A percentile compares a stretch with the other conserved stretches of the same genome.
Evolutionary conservation across 2,329 filamentous ascomycete species (phyloP).

Genomic region (Lanzia echinophila): DNA sequence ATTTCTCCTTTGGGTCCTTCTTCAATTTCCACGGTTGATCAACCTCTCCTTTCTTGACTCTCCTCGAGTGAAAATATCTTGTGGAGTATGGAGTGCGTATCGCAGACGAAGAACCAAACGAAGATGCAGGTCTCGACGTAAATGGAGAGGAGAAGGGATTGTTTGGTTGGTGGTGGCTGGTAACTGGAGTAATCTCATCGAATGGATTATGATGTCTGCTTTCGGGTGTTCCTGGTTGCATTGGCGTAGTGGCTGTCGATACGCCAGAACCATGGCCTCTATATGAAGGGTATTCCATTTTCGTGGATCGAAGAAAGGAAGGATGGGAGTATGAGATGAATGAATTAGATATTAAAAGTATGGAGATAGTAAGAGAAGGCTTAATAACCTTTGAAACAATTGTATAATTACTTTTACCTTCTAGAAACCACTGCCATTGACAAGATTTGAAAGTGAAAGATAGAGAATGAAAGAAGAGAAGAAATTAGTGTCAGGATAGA

Average conservation of each 20-base stretch:
- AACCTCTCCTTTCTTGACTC: conserved; percentile 64
- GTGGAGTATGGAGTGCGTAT: conserved; percentile 21
- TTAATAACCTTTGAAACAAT: neutral
- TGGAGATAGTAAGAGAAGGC: neutral
- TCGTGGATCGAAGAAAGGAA: neutral
- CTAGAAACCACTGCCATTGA: too few species aligned
- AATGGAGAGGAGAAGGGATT: conserved; percentile 33
- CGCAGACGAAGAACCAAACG: conserved; percentile 36
- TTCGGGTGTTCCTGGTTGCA: conserved; percentile 34
- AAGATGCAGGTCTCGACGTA: conserved; percentile 37
- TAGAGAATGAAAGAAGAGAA: too few species aligned
- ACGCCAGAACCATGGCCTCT: conserved; percentile 15
- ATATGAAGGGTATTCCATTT: conserved; percentile 8
- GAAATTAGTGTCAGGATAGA: too few species aligned
- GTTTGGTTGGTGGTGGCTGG: conserved; percentile 10
- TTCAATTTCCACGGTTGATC: conserved; percentile 74
- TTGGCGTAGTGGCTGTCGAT: conserved; percentile 29
- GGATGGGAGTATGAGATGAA: neutral
- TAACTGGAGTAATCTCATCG: conserved; percentile 24
- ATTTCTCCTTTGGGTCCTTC: conserved; percentile 73
- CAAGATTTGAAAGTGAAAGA: too few species aligned
- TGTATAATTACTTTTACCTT: neutral
- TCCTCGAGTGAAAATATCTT: conserved; percentile 29
- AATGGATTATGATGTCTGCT: conserved; percentile 25
- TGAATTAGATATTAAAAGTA: too few species aligned